phyloP scores from a whole-genome alignment of 2,329 filamentous ascomycete genomes.

The Pseudocercospora crystallina region DNA sequence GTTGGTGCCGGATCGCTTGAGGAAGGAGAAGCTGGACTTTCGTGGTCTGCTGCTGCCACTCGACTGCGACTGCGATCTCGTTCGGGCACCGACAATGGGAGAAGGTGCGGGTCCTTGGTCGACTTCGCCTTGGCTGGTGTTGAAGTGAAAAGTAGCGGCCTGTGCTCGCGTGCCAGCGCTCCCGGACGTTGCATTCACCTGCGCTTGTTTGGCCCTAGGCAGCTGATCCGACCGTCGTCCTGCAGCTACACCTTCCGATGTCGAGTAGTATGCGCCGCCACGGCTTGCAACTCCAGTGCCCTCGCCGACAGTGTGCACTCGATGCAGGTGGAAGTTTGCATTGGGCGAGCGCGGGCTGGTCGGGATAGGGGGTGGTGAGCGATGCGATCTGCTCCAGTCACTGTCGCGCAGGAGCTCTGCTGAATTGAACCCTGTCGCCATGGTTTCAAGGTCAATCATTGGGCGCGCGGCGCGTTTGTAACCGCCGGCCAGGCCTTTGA shows the following conservation, averaged over 20 bases:
- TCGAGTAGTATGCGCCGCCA: background rate
- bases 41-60: conserved; percentile 4
- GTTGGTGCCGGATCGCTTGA: conserved; percentile 6
- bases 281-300: no score
- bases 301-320: no score
- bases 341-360: background rate
- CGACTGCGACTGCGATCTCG: conserved; percentile 4
- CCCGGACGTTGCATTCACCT: no score
- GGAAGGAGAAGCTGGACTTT: conserved; percentile 9
- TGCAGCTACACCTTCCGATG: conserved; percentile 2
- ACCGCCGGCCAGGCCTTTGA: no score
- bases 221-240: background rate
- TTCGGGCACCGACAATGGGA: conserved; percentile 7
- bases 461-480: no score
- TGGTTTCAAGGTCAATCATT: background rate
- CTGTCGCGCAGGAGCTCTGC: conserved; percentile 21
- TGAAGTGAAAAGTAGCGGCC: no score
- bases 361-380: conserved; percentile 22
- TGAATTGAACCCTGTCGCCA: conserved; percentile 25
- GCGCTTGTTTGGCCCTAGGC: background rate
- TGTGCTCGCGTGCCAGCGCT: no score
- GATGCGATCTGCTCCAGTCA: conserved; percentile 27
- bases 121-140: no score
- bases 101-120: no score
- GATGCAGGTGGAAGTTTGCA: no score